Conservation (phyloP, 2,329 filamentous ascomycete species). For the Domatiomyces catenatus region DNA sequence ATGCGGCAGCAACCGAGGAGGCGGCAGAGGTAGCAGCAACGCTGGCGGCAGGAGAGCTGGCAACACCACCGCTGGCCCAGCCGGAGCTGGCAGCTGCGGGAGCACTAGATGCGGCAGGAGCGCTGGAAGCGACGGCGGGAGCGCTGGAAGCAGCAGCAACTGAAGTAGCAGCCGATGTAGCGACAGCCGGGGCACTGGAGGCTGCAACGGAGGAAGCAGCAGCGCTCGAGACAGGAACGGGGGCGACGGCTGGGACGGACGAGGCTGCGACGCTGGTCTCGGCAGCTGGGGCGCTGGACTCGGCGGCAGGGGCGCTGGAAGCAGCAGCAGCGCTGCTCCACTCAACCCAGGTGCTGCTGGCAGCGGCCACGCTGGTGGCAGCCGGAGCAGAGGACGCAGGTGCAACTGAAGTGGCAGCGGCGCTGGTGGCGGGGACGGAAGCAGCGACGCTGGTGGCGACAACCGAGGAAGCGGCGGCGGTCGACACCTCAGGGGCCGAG, state of each 20-base stretch:
- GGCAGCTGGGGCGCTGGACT: too few relatives aligned
- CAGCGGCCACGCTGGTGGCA: background rate
- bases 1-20: background rate
- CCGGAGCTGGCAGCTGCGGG: background rate
- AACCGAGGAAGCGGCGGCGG: background rate
- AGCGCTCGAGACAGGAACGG: background rate
- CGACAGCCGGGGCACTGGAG: conserved; percentile 1
- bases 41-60: background rate
- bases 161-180: background rate
- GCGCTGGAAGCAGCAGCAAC: conserved; percentile 5
- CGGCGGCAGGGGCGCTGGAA: too few relatives aligned
- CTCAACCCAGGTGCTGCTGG: background rate
- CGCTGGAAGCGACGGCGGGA: background rate
- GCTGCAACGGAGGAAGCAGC: background rate
- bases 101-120: conserved; percentile 1
- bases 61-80: background rate
- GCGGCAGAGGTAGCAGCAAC: conserved; percentile 1
- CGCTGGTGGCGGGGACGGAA: conserved; percentile 1
- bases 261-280: background rate
- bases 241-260: background rate
- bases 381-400: background rate
- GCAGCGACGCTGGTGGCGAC: too few relatives aligned
- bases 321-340: too few relatives aligned
- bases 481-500: conserved; percentile 1
- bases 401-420: conserved; percentile 3